A percentile compares a stretch with the other conserved stretches of the same genome.
These are phyloP conservation scores for Cafeteria roenbergensis DNA, from an alignment of 108 stramenopile genomes.

Conservation along the genomic window DNA sequence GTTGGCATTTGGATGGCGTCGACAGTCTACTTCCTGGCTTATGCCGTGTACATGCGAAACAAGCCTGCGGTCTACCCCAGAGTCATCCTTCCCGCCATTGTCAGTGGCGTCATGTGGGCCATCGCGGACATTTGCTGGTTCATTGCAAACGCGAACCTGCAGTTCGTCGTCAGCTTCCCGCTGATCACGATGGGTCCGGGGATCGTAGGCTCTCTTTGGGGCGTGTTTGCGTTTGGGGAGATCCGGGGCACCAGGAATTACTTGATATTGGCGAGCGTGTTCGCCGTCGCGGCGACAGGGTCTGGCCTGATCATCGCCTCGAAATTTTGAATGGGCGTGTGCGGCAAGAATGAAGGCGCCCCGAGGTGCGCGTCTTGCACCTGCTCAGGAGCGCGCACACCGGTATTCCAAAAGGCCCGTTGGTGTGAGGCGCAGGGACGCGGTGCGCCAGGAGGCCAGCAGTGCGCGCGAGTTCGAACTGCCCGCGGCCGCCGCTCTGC, in stretches of 20 bases:
- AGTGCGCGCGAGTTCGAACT: too few relatives aligned
- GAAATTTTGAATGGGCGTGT: too few relatives aligned
- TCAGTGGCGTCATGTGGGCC: conserved; percentile 22
- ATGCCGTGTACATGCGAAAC: not conserved
- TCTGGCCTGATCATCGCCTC: too few relatives aligned
- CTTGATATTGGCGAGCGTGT: conserved; percentile 3
- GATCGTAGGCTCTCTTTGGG: conserved; percentile 22
- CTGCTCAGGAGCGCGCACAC: too few relatives aligned
- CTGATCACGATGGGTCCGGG: conserved; percentile 26
- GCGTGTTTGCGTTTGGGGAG: conserved; percentile 23
- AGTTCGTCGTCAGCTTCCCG: conserved; percentile 22
- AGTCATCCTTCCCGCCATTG: conserved; percentile 13
- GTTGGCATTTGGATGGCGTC: conserved; percentile 21
- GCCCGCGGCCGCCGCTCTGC: too few relatives aligned
- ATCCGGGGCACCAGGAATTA: conserved; percentile 23
- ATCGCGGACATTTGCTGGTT: conserved; percentile 25
- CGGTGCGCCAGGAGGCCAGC: too few relatives aligned
- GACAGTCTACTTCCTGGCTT: conserved; percentile 11
- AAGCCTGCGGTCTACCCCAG: conserved; percentile 4
- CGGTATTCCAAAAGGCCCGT: too few relatives aligned
- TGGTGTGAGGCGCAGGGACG: too few relatives aligned
- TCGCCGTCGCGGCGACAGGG: conserved; percentile 1
- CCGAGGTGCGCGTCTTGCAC: too few relatives aligned
- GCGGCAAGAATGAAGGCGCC: too few relatives aligned
- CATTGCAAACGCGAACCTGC: conserved; percentile 21